Evolutionary conservation across 495 filamentous ascomycete species (phyloP).

Genomic region (Penicillium chermesinum): DNA sequence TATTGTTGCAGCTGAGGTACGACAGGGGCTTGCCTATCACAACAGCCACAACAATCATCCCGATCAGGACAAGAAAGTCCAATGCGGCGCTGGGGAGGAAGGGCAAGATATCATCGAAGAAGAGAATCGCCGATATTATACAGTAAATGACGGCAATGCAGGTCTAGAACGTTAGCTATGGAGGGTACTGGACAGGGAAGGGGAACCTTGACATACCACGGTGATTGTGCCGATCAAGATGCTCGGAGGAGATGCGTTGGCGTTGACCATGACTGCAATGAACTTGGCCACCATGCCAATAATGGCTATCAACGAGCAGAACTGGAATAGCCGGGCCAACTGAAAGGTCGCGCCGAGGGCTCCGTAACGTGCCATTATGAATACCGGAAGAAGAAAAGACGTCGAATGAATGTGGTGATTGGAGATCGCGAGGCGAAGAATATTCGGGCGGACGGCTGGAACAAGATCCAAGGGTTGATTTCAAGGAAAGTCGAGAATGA

Average conservation of each 20-base stretch:
- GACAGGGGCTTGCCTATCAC: constrained; percentile 77
- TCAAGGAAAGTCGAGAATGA: neutral
- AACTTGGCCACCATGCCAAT: constrained; percentile 82
- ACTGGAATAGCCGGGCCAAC: constrained; percentile 64
- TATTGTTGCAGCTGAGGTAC: constrained; percentile 63
- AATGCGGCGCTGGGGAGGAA: constrained; percentile 60
- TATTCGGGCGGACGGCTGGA: neutral
- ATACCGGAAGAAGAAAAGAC: neutral
- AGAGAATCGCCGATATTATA: constrained; percentile 69
- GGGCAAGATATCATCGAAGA: constrained; percentile 67
- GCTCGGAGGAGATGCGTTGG: constrained; percentile 56
- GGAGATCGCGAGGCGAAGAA: neutral
- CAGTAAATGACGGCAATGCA: constrained; percentile 74
- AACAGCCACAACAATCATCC: constrained; percentile 64
- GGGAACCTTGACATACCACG: constrained; percentile 58
- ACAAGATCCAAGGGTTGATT: neutral
- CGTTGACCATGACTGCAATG: constrained; percentile 67
- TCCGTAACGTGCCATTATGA: constrained; percentile 48
- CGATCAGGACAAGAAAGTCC: constrained; percentile 65
- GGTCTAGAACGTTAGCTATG: constrained; percentile 45
- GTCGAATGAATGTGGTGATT: neutral
- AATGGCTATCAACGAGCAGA: constrained; percentile 66
- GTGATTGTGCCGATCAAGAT: constrained; percentile 73
- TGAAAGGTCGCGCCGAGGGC: constrained; percentile 76
- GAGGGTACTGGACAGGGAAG: neutral